Conservation (phyloP, 2,329 filamentous ascomycete genomes). For the Ophiostoma himal-ulmi region DNA sequence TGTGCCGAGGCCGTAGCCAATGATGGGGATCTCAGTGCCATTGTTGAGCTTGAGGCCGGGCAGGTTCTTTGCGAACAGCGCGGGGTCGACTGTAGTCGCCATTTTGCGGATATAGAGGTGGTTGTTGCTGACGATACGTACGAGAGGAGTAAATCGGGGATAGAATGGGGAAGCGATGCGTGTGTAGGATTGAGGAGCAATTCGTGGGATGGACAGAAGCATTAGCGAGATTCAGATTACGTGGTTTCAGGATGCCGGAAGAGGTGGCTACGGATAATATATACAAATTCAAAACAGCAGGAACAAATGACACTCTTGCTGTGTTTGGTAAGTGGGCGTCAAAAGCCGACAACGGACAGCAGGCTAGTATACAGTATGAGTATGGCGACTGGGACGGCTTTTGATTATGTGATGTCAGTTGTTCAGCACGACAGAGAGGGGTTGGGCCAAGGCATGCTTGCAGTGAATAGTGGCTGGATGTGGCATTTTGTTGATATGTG, state of each 20-base stretch:
- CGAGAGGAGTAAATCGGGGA: neutral
- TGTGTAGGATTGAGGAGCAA: neutral
- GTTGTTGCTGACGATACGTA: neutral
- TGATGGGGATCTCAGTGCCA: constrained; percentile 65
- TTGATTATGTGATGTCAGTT: neutral
- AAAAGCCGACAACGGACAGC: neutral
- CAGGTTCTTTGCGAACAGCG: constrained; percentile 32
- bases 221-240: neutral
- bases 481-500: too few species aligned
- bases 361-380: neutral
- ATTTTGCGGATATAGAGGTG: constrained; percentile 15
- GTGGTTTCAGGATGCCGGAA: neutral
- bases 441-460: neutral
- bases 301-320: neutral
- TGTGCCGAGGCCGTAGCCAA: constrained; percentile 68
- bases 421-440: neutral
- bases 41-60: constrained; percentile 66
- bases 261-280: neutral
- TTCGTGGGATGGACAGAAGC: neutral
- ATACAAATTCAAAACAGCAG: neutral
- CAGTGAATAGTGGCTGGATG: too few species aligned
- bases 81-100: constrained; percentile 17
- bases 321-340: neutral
- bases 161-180: neutral
- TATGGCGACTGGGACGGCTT: neutral